Base-by-base conservation (phyloP, 1,284 basidiomycete genomes). In the Chalciporus sp. region DNA sequence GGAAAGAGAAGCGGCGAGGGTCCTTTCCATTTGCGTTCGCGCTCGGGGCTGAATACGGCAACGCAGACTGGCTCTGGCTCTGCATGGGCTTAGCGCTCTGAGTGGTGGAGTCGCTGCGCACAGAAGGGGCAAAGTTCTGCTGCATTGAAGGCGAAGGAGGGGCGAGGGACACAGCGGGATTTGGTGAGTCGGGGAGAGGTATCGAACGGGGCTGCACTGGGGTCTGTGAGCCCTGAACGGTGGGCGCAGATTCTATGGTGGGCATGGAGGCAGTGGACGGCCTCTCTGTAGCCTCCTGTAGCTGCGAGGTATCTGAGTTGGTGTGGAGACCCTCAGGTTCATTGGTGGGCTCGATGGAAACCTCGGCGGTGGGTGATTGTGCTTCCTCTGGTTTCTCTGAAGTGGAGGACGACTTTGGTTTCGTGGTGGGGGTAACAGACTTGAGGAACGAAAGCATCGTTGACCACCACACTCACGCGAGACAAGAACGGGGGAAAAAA, bases 1-100 rank as follows among this genome's bases (percentile, higher is more conserved):
- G 73, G 52, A 75, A 70, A 23, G 75, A 75, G 52, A 77, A 74
- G 35, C 67, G 70, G 47, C 70, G 63, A 19, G 56, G 58, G 29
- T 69, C 63, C 57, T 70, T 69, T 19, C 51, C 48, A 9, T 53
- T 28, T 17, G 58, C 31, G 49, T 47, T 59, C 35, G 42, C 28
- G 23, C 0, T 33, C 1, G 50, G 52, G 1, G 51, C 37, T 35
- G 66, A 66, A 17, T 66, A 68, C 3, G 64, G 64, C 43, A 66
- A 37, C 4, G 66, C 64, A 41, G 68, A 61, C 55, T 66, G 64
- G 48, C 64, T 68, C 45, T 68, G 67, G 19, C 48, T 66, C 35
- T 67, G 64, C 53, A 61, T 55, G 17, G 49, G 63, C 4, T 14
- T 47, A 23, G 58, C 61, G 14, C 49, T 51, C 31, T 60, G 64